Evolutionary conservation across 768 basidiomycete species (phyloP), one percentile per base, ranked within the genome.

Genomic region (Pisolithus orientalis): DNA sequence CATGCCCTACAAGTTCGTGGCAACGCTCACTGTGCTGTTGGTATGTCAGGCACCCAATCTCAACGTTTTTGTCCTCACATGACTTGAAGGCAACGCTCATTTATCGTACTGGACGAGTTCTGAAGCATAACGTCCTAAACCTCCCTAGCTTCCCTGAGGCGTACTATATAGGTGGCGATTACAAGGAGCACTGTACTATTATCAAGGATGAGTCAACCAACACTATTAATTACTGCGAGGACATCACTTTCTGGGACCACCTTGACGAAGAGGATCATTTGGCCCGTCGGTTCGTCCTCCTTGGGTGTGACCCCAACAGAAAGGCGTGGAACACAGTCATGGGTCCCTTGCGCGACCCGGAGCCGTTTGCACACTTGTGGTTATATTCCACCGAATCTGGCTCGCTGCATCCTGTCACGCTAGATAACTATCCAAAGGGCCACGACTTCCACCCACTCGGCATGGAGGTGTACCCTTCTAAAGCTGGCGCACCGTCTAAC

Each of bases 391-490:
- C 62, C 5, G 28, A 27, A 6, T 59, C 56, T 9, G 39, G 57
- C 9, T 56, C 62, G 43, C 66, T 76, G 1, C 69, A 70, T 17
- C 76, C 71, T 11, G 57, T 85, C 39, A 57, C 67, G 1, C 60
- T 88, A 37, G 61, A 69, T 17, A 74, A 74, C 6, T 87, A 82
- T 58, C 87, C 86, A 1, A 52, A 65, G 11, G 60, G 53, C 1
- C 80, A 83, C 59, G 79, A 82, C 58, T 90, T 88, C 59, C 87
- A 89, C 59, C 87, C 87, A 0, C 75, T 90, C 3, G 87, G 86
- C 1, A 61, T 84, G 48, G 84, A 79, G 34, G 60, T 80, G 2
- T 81, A 75, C 60, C 81, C 80, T 5, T 82, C 80, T 0, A 62
- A 67, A 55, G 59, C 63, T 9, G 75, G 78, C 2, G 72, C 76